Percentiles rank a stretch among this genome's conserved stretches.
These are phyloP conservation scores for Inosperma sp. DNA, from an alignment of 768 basidiomycete genomes.

Conservation along the genomic window DNA sequence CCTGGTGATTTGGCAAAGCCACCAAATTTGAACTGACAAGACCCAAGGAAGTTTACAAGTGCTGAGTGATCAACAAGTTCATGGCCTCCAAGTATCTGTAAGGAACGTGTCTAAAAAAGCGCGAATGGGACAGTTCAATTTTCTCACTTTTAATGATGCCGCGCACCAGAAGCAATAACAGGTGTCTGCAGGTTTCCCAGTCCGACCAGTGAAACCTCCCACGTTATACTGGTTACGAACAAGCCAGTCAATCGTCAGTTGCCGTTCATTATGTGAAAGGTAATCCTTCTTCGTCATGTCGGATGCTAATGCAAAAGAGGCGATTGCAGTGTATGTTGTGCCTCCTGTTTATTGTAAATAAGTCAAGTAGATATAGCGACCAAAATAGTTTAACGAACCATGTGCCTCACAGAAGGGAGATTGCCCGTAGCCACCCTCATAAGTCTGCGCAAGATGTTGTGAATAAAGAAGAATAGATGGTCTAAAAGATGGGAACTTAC, in stretches of 20 bases:
- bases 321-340: constrained; percentile 88
- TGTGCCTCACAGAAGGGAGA: constrained; percentile 78
- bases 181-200: constrained; percentile 82
- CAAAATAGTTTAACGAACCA: constrained; percentile 41
- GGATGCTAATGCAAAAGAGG: constrained; percentile 58
- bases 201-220: constrained; percentile 87
- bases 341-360: constrained; percentile 53
- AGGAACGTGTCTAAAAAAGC: constrained; percentile 3
- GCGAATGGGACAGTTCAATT: not conserved
- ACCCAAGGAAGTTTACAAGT: constrained; percentile 59
- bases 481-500: constrained; percentile 38
- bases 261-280: constrained; percentile 39
- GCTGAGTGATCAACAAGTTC: constrained; percentile 53
- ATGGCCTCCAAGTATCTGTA: constrained; percentile 63
- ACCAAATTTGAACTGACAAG: constrained; percentile 84
- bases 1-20: constrained; percentile 84
- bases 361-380: constrained; percentile 1
- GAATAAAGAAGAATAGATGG: constrained; percentile 6
- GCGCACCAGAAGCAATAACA: constrained; percentile 98
- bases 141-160: constrained; percentile 65
- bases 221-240: constrained; percentile 59
- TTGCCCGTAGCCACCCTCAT: constrained; percentile 92
- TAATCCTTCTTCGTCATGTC: constrained; percentile 17
- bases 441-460: constrained; percentile 50
- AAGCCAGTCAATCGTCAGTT: constrained; percentile 71